Evolutionary conservation across 805 yeast species (phyloP), one percentile per base, ranked within the genome.

Genomic region (Tetrapisispora pingtungensis): DNA sequence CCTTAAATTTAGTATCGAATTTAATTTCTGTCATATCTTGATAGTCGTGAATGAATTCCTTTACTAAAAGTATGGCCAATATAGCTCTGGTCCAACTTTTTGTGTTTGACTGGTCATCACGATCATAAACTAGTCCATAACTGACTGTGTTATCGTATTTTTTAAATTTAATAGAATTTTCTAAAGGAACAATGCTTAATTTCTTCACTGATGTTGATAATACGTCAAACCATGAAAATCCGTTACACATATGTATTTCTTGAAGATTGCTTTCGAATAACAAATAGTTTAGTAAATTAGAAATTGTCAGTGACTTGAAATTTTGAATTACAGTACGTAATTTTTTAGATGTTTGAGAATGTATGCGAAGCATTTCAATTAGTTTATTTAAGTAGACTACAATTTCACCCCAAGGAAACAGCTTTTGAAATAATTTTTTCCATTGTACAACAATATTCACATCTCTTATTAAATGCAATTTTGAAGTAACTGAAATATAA

Each of bases 221-320:
- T 20, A 66, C 65, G 61, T 84, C 89, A 62, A 75, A 84, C 89
- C 93, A 84, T 33, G 84, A 57, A 0, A 86, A 74, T 1, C 93
- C 93, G 87, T 89, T 82, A 55, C 88, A 79, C 56, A 79, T 80
- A 88, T 88, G 82, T 17, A 80, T 82, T 60, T 84, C 94, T 38
- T 84, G 78, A 40, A 84, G 65, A 37, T 68, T 73, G 57, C 57
- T 26, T 57, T 82, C 15, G 12, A 19, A 34, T 8, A 34, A 4
- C 6, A 34, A 6, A n/a, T 34, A 34, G 15, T 20, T 10, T 20
- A 34, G 14, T 19, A 34, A 12, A 34, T 34, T n/a, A 19, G 24
- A 34, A 12, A 34, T 19, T 18, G 36, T 7, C 7, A 8, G 3
- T 34, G 36, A 34, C 26, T 18, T 20, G 6, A 34, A 19, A 19